Evolutionary conservation across 164 flowering plant species (phyloP).

Genomic region (Brasenia schreberi): DNA sequence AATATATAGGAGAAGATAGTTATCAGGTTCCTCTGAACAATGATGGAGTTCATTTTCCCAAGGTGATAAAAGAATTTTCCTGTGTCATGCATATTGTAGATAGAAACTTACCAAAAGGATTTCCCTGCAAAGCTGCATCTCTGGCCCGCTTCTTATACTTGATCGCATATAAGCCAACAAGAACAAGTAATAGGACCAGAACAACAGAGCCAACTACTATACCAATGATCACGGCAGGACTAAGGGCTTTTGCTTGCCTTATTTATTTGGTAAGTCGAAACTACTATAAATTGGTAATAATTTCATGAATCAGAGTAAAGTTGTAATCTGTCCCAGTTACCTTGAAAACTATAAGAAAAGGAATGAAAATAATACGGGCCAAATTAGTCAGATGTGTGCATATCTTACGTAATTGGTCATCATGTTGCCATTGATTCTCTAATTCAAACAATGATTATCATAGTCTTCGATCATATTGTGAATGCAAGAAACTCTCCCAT

Average conservation of each 20-base stretch:
- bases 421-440: no score
- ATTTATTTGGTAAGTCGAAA: neutral
- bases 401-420: no score
- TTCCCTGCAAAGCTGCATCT: neutral
- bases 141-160: slow-evolving; percentile 1
- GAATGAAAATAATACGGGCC: slow-evolving; percentile 61
- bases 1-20: neutral
- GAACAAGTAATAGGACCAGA: neutral
- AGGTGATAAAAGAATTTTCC: neutral
- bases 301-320: no score
- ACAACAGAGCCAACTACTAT: neutral
- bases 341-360: neutral
- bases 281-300: neutral
- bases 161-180: neutral
- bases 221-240: neutral
- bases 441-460: no score
- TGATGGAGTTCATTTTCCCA: neutral
- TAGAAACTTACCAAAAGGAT: slow-evolving; percentile 2
- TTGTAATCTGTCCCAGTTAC: neutral
- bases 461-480: no score
- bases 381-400: slow-evolving; percentile 19
- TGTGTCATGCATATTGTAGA: neutral
- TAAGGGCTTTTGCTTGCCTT: neutral
- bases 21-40: neutral
- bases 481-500: no score